phyloP scores from a whole-genome alignment of 306 rosid genomes.

The Quercus dentata region DNA sequence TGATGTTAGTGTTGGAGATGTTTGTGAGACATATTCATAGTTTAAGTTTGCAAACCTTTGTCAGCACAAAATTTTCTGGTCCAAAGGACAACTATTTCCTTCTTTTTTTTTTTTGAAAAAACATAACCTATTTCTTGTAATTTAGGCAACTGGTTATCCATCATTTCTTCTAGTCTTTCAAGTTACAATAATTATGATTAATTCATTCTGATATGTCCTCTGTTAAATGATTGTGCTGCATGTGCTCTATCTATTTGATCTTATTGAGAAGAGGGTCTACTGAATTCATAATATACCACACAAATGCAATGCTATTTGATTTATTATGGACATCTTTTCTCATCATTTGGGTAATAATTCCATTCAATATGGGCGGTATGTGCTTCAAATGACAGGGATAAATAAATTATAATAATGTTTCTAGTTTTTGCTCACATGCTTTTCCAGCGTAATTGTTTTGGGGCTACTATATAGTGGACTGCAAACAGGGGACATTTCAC shows the following conservation, averaged over 20 bases:
- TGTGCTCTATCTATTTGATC: not conserved
- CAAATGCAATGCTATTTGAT: not conserved
- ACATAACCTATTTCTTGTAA: constrained; percentile 16
- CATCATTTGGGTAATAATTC: not conserved
- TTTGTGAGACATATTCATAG: constrained; percentile 7
- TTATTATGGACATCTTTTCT: no score
- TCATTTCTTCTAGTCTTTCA: not conserved
- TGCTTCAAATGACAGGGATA: not conserved
- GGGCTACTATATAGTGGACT: not conserved
- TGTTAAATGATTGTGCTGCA: not conserved
- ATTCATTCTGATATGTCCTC: not conserved
- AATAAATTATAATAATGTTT: not conserved
- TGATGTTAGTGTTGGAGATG: not conserved
- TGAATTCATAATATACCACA: not conserved
- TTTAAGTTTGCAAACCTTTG: constrained; percentile 9
- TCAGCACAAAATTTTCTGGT: not conserved
- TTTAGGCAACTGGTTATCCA: constrained; percentile 1
- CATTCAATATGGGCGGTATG: not conserved
- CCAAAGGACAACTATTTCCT: not conserved
- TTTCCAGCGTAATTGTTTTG: not conserved
- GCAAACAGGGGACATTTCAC: not conserved
- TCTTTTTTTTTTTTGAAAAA: not conserved
- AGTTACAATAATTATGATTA: not conserved
- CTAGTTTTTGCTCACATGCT: not conserved
- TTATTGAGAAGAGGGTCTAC: not conserved